phyloP scores from a whole-genome alignment of 768 basidiomycete genomes.

The Russula griseocarnosa region DNA sequence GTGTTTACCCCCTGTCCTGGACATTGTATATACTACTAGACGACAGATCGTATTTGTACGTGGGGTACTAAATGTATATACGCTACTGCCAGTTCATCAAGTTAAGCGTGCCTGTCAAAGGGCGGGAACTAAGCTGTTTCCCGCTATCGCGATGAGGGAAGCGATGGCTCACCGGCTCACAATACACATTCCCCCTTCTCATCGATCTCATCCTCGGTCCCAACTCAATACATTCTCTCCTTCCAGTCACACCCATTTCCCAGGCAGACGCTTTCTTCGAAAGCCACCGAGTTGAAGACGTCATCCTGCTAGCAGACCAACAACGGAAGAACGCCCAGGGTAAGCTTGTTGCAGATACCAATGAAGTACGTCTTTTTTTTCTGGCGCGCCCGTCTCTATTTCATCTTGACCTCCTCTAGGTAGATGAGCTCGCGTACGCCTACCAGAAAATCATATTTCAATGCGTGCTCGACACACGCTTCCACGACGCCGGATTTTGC shows the following conservation, averaged over 20 bases:
- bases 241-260: slow-evolving; percentile 70
- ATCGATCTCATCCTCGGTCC: no score
- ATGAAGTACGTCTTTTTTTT: slow-evolving; percentile 43
- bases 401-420: slow-evolving; percentile 36
- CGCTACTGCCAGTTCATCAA: no score
- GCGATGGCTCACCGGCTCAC: slow-evolving; percentile 25
- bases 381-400: neutral
- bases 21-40: no score
- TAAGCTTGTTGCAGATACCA: slow-evolving; percentile 49
- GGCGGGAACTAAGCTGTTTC: no score
- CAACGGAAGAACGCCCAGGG: slow-evolving; percentile 54
- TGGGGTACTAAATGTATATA: no score
- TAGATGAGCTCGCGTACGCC: slow-evolving; percentile 71
- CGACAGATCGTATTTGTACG: no score
- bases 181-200: slow-evolving; percentile 59
- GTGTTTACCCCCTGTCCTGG: no score
- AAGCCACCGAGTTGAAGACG: slow-evolving; percentile 61
- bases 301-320: slow-evolving; percentile 55
- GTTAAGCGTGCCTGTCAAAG: no score
- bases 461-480: slow-evolving; percentile 72
- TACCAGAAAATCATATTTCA: slow-evolving; percentile 81
- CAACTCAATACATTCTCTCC: no score
- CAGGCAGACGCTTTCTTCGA: slow-evolving; percentile 69
- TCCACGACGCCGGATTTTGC: slow-evolving; percentile 77
- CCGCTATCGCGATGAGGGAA: no score